Evolutionary conservation across 1,139 yeast species (phyloP).

Genomic region (Taphrina wiesneri): DNA sequence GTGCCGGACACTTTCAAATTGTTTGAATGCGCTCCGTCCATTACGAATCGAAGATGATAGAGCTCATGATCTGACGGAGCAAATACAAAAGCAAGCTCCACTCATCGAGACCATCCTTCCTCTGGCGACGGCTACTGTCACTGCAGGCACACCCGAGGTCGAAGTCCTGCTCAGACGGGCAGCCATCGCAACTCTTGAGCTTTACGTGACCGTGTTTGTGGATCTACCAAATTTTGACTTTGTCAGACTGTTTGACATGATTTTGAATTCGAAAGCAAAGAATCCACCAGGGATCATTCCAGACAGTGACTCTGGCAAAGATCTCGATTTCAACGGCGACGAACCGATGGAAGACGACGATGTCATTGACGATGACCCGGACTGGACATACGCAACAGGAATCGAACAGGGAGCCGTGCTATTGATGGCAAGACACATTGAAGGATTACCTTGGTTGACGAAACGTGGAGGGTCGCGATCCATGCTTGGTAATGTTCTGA

Average conservation of each 20-base stretch:
- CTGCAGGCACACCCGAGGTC: neutral
- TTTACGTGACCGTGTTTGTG: conserved; percentile 4
- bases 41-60: conserved; percentile 49
- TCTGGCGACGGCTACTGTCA: neutral
- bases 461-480: conserved; percentile 8
- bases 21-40: conserved; percentile 56
- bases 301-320: neutral
- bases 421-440: neutral
- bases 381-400: neutral
- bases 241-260: conserved; percentile 3
- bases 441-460: conserved; percentile 13
- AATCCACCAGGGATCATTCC: neutral
- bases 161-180: conserved; percentile 4
- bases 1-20: conserved; percentile 59
- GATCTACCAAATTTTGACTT: conserved; percentile 24
- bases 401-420: conserved; percentile 1
- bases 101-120: conserved; percentile 30
- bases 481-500: neutral
- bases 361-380: neutral
- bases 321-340: neutral
- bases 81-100: conserved; percentile 32
- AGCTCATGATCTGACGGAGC: conserved; percentile 10
- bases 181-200: neutral
- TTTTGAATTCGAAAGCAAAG: neutral
- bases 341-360: neutral